A percentile compares a stretch with the other conserved stretches of the same genome.
Evolutionary conservation across 257 asterid genomes (phyloP).

Genomic region (Solanum virginianum): DNA sequence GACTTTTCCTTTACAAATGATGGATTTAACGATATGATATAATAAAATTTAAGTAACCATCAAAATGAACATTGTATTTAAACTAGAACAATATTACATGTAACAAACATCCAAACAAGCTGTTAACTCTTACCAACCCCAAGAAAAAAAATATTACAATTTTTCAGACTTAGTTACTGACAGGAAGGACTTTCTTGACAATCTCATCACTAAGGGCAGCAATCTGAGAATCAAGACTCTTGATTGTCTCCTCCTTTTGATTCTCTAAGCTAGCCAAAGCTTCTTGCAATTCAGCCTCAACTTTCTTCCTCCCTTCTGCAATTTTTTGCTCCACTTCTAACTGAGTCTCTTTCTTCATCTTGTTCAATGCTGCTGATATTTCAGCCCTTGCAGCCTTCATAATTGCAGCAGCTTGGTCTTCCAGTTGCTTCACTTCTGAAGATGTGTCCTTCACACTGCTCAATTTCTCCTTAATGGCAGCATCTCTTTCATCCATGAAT

Average conservation of each 20-base stretch:
- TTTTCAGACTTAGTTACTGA: conserved; percentile 12
- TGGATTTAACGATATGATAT: neutral
- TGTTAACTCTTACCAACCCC: neutral
- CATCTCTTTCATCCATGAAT: conserved; percentile 90
- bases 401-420: conserved; percentile 65
- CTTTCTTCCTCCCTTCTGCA: conserved; percentile 71
- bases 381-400: conserved; percentile 93
- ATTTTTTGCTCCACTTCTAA: conserved; percentile 66
- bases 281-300: conserved; percentile 79
- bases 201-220: conserved; percentile 67
- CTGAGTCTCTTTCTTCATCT: conserved; percentile 95
- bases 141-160: neutral
- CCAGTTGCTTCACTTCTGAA: conserved; percentile 76
- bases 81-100: neutral
- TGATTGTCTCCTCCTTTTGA: conserved; percentile 75
- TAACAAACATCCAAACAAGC: neutral
- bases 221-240: conserved; percentile 79
- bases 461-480: conserved; percentile 58
- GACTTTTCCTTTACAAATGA: neutral
- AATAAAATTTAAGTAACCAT: neutral
- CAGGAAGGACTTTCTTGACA: conserved; percentile 88
- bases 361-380: conserved; percentile 74
- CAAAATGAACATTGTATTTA: neutral
- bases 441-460: conserved; percentile 88
- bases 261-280: conserved; percentile 58